phyloP scores from a whole-genome alignment of 1,139 yeast species.

The Hanseniaspora gamundiae region DNA sequence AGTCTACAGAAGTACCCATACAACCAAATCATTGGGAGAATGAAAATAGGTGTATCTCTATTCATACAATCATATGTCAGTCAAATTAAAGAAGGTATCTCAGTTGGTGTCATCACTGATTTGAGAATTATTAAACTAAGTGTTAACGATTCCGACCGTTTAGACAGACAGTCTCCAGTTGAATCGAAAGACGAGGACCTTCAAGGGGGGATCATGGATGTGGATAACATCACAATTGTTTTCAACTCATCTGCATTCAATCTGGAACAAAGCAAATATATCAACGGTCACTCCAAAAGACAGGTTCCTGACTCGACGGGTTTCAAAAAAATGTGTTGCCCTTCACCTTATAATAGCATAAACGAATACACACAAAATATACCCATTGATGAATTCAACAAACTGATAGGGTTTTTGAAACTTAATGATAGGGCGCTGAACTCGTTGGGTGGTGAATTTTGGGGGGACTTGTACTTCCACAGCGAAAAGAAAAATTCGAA shows the following conservation, averaged over 20 bases:
- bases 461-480: neutral
- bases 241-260: too few relatives aligned
- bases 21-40: constrained; percentile 41
- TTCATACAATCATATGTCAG: constrained; percentile 29
- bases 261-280: too few relatives aligned
- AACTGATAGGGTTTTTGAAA: neutral
- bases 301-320: too few relatives aligned
- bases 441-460: neutral
- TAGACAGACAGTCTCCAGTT: too few relatives aligned
- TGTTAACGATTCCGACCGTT: too few relatives aligned
- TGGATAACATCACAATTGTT: too few relatives aligned
- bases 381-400: neutral
- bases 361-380: neutral
- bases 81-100: neutral
- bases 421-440: neutral
- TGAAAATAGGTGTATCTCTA: constrained; percentile 41
- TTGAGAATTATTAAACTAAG: neutral
- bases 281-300: too few relatives aligned
- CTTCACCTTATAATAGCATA: too few relatives aligned
- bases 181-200: too few relatives aligned
- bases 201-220: too few relatives aligned
- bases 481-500: neutral
- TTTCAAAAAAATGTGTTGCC: too few relatives aligned
- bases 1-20: constrained; percentile 29
- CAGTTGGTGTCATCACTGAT: neutral